Evolutionary conservation across 768 basidiomycete species (phyloP), one percentile per base, ranked within the genome.

Genomic region (Lentinula detonsa): DNA sequence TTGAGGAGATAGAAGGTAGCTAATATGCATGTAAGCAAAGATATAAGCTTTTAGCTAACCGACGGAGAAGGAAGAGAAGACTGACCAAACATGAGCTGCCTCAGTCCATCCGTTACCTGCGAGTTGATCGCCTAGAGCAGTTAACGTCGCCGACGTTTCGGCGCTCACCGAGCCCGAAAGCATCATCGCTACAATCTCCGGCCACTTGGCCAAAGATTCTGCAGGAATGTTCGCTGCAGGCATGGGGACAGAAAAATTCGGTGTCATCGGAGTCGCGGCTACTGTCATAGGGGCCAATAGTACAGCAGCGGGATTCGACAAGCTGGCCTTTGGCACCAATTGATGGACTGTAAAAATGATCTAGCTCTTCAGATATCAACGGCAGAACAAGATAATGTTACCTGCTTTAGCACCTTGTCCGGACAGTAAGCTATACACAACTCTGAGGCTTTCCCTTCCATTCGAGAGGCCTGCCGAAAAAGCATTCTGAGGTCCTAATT

Each of bases 41-140:
- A 61, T 43, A 23, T 60, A 33, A 53, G 15, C 23, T 46, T 35
- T 13, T 11, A 9, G 21, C 33, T 59, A 56, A 23, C 31, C n/a
- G 33, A 43, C 23, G 1, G 13, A 45, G 11, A 31, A 49, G 13
- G 13, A 28, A 49, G 21, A 60, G 37, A 48, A 16, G 10, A 75
- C 87, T 64, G 68, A 98, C 96, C 97, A 99, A 61, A 79, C 85
- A 77, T 98, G 95, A 23, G 94, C 93, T 16, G 95, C 94, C 65
- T 95, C 89, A 8, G 84, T 73, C 75, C 91, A 86, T 37, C 88
- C 81, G 65, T 88, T 85, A 4, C 83, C 76, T 13, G 76, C 70
- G n/a, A 99, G 78, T 64, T 84, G 85, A 69, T 96, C 93, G 42
- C 95, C 96, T 1, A 99, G 80, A 13, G 89, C 82, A 33, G 92